Evolutionary conservation across 306 rosid species (phyloP).

Genomic region (Vigna unguiculata): DNA sequence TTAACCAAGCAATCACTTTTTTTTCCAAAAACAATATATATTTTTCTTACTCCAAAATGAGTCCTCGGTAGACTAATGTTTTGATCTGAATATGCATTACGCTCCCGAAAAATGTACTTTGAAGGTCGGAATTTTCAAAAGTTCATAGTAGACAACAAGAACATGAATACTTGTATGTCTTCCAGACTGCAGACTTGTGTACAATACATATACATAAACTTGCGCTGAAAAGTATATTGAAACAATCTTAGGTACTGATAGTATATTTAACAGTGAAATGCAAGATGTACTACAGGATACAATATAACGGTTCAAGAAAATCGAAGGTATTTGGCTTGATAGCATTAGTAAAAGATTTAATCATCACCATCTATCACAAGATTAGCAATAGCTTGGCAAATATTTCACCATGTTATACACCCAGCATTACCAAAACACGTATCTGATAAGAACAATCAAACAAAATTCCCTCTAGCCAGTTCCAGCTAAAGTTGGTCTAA

Average conservation of each 20-base stretch:
- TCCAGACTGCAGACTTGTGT: neutral
- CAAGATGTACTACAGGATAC: neutral
- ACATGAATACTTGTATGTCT: neutral
- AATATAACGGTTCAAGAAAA: neutral
- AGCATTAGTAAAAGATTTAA: neutral
- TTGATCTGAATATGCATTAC: neutral
- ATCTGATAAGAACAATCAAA: conserved; percentile 2
- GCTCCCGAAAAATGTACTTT: neutral
- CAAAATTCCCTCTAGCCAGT: neutral
- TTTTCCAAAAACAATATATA: neutral
- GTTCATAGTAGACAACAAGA: neutral
- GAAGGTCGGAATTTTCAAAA: neutral
- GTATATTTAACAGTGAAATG: neutral
- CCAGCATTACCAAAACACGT: neutral
- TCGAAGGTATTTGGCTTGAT: neutral
- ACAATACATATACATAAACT: neutral
- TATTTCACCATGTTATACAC: neutral
- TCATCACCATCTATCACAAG: neutral
- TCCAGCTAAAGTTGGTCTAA: conserved; percentile 11
- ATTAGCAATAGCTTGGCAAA: conserved; percentile 8
- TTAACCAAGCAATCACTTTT: neutral
- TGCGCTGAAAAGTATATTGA: neutral
- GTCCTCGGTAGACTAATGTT: neutral
- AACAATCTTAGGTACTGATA: neutral
- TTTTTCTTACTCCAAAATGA: neutral